Percentiles rank a stretch among this genome's conserved stretches.
Evolutionary conservation across 441 rosid species (phyloP).

Genomic region (Arabidopsis lyrata): DNA sequence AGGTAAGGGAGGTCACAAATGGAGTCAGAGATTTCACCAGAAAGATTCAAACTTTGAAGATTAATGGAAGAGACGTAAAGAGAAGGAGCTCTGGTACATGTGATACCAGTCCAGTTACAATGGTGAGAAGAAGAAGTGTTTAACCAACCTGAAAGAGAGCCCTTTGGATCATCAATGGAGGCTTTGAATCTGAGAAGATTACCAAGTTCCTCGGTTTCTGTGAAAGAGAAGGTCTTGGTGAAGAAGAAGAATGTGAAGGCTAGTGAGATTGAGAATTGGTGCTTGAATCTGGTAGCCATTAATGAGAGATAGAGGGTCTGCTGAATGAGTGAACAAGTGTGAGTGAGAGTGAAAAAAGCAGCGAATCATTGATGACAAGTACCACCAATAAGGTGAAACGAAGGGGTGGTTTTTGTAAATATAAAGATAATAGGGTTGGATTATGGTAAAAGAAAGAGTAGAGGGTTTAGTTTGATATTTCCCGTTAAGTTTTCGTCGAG

Average conservation of each 20-base stretch:
- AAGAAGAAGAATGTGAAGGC: conserved; percentile 55
- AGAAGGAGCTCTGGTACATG: conserved; percentile 59
- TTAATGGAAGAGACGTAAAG: conserved; percentile 67
- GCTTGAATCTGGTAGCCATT: conserved; percentile 63
- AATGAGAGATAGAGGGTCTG: conserved; percentile 38
- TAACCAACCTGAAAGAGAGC: conserved; percentile 79
- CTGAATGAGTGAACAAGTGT: conserved; percentile 15
- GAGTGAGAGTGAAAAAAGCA: neutral
- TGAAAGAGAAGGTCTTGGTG: conserved; percentile 44
- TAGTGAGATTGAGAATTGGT: conserved; percentile 47
- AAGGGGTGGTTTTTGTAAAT: neutral
- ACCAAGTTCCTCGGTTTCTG: conserved; percentile 62
- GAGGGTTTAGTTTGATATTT: conserved; percentile 30
- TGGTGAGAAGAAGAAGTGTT: conserved; percentile 59
- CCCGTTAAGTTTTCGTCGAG: conserved; percentile 15
- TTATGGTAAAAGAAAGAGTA: conserved; percentile 1
- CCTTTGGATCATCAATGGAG: conserved; percentile 71
- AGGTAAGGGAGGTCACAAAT: conserved; percentile 67
- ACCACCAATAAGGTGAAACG: conserved; percentile 9
- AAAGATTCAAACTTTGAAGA: conserved; percentile 84
- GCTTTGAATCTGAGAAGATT: conserved; percentile 73
- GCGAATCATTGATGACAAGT: conserved; percentile 4
- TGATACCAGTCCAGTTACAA: conserved; percentile 92
- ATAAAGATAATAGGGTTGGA: neutral
- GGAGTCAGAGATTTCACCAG: conserved; percentile 83